phyloP scores from a whole-genome alignment of 495 filamentous ascomycete genomes.

The Cercophora scortea region DNA sequence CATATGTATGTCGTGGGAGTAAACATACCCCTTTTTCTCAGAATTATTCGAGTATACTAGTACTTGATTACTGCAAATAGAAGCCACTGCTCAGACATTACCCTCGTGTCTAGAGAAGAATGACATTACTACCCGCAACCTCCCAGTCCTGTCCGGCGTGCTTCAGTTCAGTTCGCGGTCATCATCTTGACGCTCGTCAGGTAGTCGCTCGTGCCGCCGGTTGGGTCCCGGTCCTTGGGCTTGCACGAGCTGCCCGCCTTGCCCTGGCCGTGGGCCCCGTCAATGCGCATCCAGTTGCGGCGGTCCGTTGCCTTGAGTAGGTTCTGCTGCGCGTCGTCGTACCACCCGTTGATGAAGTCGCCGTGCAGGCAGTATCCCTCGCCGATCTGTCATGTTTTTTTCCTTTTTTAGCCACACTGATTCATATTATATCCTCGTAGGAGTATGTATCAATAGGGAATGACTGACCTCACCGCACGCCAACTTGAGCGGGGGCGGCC shows the following conservation, averaged over 20 bases:
- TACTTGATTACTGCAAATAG: no score
- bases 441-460: no score
- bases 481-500: slow-evolving; percentile 24
- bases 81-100: no score
- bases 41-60: no score
- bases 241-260: slow-evolving; percentile 26
- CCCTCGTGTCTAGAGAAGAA: no score
- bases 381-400: slow-evolving; percentile 17
- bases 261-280: slow-evolving; percentile 25
- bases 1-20: no score
- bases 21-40: no score
- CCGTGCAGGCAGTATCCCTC: slow-evolving; percentile 31
- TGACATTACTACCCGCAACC: no score
- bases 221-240: slow-evolving; percentile 24
- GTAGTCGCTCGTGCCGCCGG: slow-evolving; percentile 26
- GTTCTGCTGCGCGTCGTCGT: slow-evolving; percentile 23
- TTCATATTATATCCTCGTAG: no score
- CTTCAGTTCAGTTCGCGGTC: background rate
- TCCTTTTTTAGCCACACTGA: background rate
- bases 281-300: slow-evolving; percentile 26
- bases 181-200: slow-evolving; percentile 31
- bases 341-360: slow-evolving; percentile 33
- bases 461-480: slow-evolving; percentile 25
- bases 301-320: slow-evolving; percentile 28
- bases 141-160: no score